A percentile compares a stretch with the other conserved stretches of the same genome.
These are phyloP conservation scores for Apium graveolens DNA, from an alignment of 129 eudicot species.

Conservation along the genomic window DNA sequence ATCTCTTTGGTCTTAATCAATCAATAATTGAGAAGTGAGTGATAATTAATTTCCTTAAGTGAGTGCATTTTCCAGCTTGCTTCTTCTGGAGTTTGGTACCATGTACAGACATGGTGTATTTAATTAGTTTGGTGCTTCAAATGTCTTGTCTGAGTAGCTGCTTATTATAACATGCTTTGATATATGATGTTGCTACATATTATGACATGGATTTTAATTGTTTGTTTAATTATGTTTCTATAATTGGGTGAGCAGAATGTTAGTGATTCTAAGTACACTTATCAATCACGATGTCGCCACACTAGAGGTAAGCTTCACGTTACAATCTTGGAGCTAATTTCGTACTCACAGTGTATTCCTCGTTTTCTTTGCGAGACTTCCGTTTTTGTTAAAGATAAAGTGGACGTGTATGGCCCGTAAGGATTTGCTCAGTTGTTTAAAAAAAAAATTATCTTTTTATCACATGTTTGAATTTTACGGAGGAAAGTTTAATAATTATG, in stretches of 20 bases:
- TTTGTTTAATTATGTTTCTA: neutral
- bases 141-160: neutral
- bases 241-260: constrained; percentile 3
- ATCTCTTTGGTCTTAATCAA: neutral
- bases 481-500: too few relatives aligned
- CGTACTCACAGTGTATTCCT: too few relatives aligned
- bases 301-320: neutral
- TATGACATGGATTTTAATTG: neutral
- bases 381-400: too few relatives aligned
- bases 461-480: too few relatives aligned
- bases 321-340: neutral
- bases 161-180: neutral
- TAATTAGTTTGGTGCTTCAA: neutral
- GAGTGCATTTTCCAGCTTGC: neutral
- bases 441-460: too few relatives aligned
- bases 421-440: too few relatives aligned
- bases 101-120: neutral
- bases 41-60: neutral
- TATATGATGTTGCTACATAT: neutral
- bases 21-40: neutral
- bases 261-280: neutral
- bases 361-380: too few relatives aligned
- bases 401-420: too few relatives aligned
- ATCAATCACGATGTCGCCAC: neutral
- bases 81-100: neutral